A percentile compares a stretch with the other conserved stretches of the same genome.
phyloP scores from a whole-genome alignment of 257 asterid species.

The Salvia hispanica region DNA sequence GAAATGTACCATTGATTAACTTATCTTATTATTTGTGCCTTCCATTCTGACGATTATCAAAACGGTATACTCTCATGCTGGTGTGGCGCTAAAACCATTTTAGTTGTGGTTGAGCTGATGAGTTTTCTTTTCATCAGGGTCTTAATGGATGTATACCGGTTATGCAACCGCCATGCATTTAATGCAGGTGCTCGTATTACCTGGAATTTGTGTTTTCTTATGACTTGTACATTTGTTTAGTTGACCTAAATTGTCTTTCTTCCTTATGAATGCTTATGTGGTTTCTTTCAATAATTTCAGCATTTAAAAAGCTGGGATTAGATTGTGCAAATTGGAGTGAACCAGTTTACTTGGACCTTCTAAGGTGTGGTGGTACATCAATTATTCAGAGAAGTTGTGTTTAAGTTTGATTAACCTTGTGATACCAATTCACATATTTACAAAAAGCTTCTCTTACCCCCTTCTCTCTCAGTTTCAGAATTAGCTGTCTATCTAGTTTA shows the following conservation, averaged over 20 bases:
- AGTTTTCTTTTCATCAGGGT: conserved; percentile 60
- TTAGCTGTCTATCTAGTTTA: neutral
- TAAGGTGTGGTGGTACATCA: conserved; percentile 52
- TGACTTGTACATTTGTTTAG: neutral
- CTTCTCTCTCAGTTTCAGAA: neutral
- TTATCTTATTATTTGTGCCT: conserved; percentile 3
- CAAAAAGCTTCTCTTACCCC: neutral
- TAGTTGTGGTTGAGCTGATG: conserved; percentile 23
- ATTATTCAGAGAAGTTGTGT: conserved; percentile 6
- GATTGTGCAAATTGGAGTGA: conserved; percentile 99
- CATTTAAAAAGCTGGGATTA: conserved; percentile 89
- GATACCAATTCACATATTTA: neutral
- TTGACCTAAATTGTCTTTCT: conserved; percentile 10
- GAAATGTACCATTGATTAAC: neutral
- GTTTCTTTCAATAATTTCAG: conserved; percentile 52
- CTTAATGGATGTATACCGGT: conserved; percentile 78
- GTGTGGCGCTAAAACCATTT: neutral
- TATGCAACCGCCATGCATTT: conserved; percentile 81
- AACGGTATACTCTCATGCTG: conserved; percentile 1
- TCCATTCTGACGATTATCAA: neutral
- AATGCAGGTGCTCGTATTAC: conserved; percentile 59
- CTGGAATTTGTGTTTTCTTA: conserved; percentile 18
- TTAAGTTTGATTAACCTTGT: conserved; percentile 22
- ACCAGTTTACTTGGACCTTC: conserved; percentile 87
- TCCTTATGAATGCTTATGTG: conserved; percentile 21